Evolutionary conservation across 2,329 filamentous ascomycete genomes (phyloP).

Genomic region (Lomentospora prolificans): DNA sequence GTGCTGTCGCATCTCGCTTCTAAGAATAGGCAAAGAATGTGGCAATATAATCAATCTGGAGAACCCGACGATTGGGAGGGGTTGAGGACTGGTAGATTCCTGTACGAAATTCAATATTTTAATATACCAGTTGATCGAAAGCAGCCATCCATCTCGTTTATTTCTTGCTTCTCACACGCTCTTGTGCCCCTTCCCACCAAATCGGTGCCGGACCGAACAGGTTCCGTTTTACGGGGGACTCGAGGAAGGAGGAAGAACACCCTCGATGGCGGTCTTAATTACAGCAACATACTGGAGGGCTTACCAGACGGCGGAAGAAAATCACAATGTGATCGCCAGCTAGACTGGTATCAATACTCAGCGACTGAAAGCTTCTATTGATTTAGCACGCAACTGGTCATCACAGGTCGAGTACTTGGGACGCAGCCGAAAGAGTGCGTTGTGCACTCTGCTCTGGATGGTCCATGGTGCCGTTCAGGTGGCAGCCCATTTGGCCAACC

Average conservation of each 20-base stretch:
- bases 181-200: neutral
- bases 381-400: neutral
- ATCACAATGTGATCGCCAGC: no score
- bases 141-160: no score
- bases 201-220: neutral
- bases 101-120: neutral
- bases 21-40: conserved; percentile 3
- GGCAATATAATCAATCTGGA: neutral
- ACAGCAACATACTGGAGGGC: no score
- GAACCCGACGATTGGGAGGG: neutral
- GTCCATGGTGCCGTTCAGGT: conserved; percentile 4
- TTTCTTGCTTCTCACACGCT: neutral
- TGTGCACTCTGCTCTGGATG: neutral
- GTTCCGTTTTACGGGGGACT: neutral
- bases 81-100: neutral
- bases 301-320: no score
- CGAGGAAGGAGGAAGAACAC: neutral
- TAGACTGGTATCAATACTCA: no score
- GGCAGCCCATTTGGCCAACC: conserved; percentile 5
- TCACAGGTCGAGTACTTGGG: no score
- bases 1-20: conserved; percentile 1
- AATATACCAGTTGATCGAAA: neutral
- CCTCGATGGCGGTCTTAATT: neutral
- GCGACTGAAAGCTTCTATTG: neutral
- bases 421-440: neutral